Conservation (phyloP, 768 basidiomycete genomes). For the Pleurotus citrinopileatus region DNA sequence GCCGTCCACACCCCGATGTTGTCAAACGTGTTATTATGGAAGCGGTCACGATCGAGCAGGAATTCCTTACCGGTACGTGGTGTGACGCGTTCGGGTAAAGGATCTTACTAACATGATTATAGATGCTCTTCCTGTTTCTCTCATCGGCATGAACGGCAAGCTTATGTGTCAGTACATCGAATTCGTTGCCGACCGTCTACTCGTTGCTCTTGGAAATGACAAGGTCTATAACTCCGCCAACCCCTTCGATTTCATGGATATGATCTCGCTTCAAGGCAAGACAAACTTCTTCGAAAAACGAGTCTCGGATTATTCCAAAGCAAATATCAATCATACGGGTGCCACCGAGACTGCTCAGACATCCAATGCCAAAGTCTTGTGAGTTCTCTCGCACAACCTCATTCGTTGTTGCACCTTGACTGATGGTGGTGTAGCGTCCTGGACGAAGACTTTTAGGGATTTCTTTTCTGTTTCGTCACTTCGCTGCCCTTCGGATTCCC, state of each 20-base stretch:
- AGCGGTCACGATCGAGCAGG: conserved; percentile 84
- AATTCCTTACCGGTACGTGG: conserved; percentile 71
- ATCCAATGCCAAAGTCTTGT: conserved; percentile 24
- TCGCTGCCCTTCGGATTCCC: conserved; percentile 8
- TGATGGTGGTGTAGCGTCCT: conserved; percentile 18
- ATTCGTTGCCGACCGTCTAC: conserved; percentile 87
- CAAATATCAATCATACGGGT: conserved; percentile 44
- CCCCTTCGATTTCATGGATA: conserved; percentile 93
- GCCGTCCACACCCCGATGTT: conserved; percentile 78
- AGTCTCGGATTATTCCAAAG: conserved; percentile 81
- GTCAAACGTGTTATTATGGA: conserved; percentile 71
- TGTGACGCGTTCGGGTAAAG: neutral
- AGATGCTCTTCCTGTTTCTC: conserved; percentile 81
- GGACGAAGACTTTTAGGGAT: conserved; percentile 32
- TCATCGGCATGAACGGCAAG: conserved; percentile 89
- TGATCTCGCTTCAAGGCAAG: conserved; percentile 95
- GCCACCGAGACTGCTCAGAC: conserved; percentile 4
- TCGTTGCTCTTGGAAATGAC: conserved; percentile 78
- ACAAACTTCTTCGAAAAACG: conserved; percentile 97
- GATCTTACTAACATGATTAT: neutral
- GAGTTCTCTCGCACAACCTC: conserved; percentile 15
- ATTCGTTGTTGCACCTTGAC: neutral
- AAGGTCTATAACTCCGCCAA: conserved; percentile 77
- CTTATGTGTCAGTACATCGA: conserved; percentile 94
- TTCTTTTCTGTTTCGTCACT: conserved; percentile 3